These are phyloP conservation scores for Coemansia sp. DNA, from an alignment of 192 early-diverging fungal species.

Conservation along the genomic window DNA sequence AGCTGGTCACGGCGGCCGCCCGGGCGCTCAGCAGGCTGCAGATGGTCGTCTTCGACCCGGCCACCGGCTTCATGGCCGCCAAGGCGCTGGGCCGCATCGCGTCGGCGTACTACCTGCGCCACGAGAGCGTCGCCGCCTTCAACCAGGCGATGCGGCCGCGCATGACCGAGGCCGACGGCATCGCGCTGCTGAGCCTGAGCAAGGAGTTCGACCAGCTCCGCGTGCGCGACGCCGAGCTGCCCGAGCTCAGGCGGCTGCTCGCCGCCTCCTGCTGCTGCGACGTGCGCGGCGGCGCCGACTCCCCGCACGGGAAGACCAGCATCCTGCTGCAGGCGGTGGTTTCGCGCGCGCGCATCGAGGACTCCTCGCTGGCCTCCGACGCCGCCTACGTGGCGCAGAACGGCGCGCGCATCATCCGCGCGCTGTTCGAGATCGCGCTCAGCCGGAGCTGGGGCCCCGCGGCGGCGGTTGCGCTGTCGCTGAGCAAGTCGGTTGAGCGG, in stretches of 20 bases:
- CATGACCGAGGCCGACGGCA: constrained; percentile 94
- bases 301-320: constrained; percentile 90
- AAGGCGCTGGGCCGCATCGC: constrained; percentile 94
- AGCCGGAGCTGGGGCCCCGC: constrained; percentile 89
- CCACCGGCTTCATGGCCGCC: constrained; percentile 78
- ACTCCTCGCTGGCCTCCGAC: constrained; percentile 96
- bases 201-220: constrained; percentile 95
- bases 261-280: constrained; percentile 79
- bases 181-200: constrained; percentile 85
- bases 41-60: constrained; percentile 91
- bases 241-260: constrained; percentile 73
- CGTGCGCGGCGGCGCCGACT: constrained; percentile 83
- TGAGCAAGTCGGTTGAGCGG: constrained; percentile 86
- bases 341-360: constrained; percentile 74
- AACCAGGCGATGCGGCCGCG: constrained; percentile 80
- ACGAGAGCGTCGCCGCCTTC: constrained; percentile 85
- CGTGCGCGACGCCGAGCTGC: constrained; percentile 83
- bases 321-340: constrained; percentile 90
- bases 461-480: constrained; percentile 71
- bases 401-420: constrained; percentile 87
- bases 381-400: constrained; percentile 94
- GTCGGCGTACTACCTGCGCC: constrained; percentile 89
- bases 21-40: constrained; percentile 74
- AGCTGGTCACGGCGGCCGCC: constrained; percentile 80
- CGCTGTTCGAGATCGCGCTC: constrained; percentile 94